Percentiles rank a stretch among this genome's conserved stretches.
These are phyloP conservation scores for Excoecaria cochinchinensis DNA, from an alignment of 345 rosid genomes.

Conservation along the genomic window DNA sequence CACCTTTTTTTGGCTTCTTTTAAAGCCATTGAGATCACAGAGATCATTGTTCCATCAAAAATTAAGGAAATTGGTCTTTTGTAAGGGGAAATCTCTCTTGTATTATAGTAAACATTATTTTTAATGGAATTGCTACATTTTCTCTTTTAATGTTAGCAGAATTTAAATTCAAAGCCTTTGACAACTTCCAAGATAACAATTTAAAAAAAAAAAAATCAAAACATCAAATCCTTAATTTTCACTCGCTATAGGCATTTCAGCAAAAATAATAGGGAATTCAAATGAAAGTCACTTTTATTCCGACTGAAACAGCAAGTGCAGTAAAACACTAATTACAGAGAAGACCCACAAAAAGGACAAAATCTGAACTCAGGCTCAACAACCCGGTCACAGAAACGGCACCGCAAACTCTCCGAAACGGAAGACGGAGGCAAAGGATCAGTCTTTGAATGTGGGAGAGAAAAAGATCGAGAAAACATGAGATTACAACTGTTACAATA, in stretches of 20 bases:
- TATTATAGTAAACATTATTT: slow-evolving; percentile 5
- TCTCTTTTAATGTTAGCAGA: not conserved
- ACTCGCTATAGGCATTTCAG: not conserved
- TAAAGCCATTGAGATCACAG: not conserved
- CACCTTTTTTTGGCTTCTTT: too few relatives aligned
- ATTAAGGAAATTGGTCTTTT: not conserved
- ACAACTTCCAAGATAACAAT: too few relatives aligned
- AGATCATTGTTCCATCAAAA: not conserved
- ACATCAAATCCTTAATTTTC: not conserved
- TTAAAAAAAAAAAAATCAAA: too few relatives aligned
- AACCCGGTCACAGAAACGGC: slow-evolving; percentile 60
- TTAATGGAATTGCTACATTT: not conserved
- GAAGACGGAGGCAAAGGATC: slow-evolving; percentile 17
- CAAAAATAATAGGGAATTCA: not conserved
- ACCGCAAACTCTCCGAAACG: slow-evolving; percentile 34
- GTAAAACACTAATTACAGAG: slow-evolving; percentile 23
- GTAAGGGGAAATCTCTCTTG: not conserved
- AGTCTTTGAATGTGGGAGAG: slow-evolving; percentile 23
- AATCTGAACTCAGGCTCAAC: slow-evolving; percentile 66
- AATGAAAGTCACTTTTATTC: too few relatives aligned
- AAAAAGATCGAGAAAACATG: slow-evolving; percentile 45
- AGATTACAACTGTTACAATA: slow-evolving; percentile 42
- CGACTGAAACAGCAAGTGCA: not conserved
- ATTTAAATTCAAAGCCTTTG: not conserved
- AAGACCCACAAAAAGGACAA: slow-evolving; percentile 82